Evolutionary conservation across 495 filamentous ascomycete genomes (phyloP), one percentile per base, ranked within the genome.

Genomic region (Cladorrhinum samala): DNA sequence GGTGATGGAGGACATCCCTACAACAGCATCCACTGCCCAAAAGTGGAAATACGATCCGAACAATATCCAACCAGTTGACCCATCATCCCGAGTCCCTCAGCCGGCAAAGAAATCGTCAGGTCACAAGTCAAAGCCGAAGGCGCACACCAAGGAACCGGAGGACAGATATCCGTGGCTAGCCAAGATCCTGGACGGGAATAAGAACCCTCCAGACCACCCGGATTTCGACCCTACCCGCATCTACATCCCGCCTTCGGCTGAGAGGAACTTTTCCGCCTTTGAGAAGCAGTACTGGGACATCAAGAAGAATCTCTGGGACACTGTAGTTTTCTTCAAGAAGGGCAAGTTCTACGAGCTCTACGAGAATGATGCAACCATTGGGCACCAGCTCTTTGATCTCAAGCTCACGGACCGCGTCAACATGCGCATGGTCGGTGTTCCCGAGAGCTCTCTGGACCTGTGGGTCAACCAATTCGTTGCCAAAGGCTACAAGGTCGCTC

Each of bases 251-350:
- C 84, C 86, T 0, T 42, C 74, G 3, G 89, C 89, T 8, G 90
- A 82, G 80, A 69, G 67, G 0, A 80, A 85, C 2, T 96, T 99
- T 65, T 89, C 89, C 0, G 79, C 92, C 0, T 99, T 99, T 55
- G 93, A 99, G 72, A 93, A 90, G 67, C 93, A 99, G 60, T 99
- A 97, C 69, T 99, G 93, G 93, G 91, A 96, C 62, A 97, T 99
- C 68, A 99, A 99, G 76, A 87, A 90, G 69, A 96, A 95, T 47
- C 88, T 92, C 58, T 96, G 88, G 88, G 89, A 96, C 54, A 97
- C 91, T 0, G 85, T 99, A 18, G 93, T 99, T 13, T 99, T 99
- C 72, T 99, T 99, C 78, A 97, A 96, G 71, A 99, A 99, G 72
- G 93, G 93, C 54, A 99, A 99, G 66, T 99, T 99, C 71, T 99